phyloP scores from a whole-genome alignment of 2,329 filamentous ascomycete species.

The Alternaria sp. region DNA sequence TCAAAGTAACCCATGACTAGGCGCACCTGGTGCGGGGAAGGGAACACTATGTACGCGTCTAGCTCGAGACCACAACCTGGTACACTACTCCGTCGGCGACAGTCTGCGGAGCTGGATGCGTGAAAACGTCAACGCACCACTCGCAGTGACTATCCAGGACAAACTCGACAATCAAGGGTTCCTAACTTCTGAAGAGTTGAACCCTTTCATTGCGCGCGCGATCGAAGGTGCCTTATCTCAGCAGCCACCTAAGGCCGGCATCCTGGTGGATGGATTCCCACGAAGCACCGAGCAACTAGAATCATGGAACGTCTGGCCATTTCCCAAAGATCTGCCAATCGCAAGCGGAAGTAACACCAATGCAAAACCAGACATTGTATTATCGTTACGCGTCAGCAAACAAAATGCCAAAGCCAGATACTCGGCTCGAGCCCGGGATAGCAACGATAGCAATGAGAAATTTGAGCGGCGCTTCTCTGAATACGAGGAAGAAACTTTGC shows the following conservation, averaged over 20 bases:
- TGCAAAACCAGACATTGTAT: slow-evolving; percentile 3
- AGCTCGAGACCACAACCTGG: neutral
- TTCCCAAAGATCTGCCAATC: neutral
- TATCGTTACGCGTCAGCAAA: slow-evolving; percentile 2
- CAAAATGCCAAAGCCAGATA: slow-evolving; percentile 3
- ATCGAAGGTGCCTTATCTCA: neutral
- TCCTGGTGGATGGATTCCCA: neutral
- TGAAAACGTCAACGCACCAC: neutral
- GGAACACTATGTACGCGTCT: neutral
- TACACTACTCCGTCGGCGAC: slow-evolving; percentile 1
- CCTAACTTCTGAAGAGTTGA: neutral
- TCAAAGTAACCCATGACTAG: neutral
- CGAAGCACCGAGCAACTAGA: slow-evolving; percentile 1
- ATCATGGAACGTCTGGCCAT: slow-evolving; percentile 2
- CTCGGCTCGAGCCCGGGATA: neutral
- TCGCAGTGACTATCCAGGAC: slow-evolving; percentile 2
- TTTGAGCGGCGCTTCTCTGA: slow-evolving; percentile 2
- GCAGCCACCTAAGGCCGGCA: neutral
- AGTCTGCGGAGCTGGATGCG: slow-evolving; percentile 3
- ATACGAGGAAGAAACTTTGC: neutral
- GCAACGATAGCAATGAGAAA: slow-evolving; percentile 5
- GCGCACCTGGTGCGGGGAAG: slow-evolving; percentile 1
- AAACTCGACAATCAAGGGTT: slow-evolving; percentile 6
- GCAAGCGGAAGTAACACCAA: neutral
- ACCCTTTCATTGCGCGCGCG: neutral